Evolutionary conservation across 2,329 filamentous ascomycete species (phyloP).

Genomic region (Bimuria novae-zelandiae): DNA sequence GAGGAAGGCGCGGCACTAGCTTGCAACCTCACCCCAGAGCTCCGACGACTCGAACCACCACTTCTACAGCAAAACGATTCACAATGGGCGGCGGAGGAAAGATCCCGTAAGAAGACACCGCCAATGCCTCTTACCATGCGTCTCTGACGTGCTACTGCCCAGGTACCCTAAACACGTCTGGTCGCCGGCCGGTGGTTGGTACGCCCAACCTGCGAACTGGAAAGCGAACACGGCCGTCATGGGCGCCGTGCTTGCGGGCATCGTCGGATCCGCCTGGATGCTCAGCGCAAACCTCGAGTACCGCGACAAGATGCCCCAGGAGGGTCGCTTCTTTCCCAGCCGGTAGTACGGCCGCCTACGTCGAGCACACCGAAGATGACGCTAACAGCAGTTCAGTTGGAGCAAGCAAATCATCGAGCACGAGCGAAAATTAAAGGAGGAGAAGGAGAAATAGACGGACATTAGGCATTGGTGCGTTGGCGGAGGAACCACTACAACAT

Average conservation of each 20-base stretch:
- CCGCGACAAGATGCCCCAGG: slow-evolving; percentile 75
- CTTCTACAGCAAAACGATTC: slow-evolving; percentile 63
- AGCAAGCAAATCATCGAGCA: slow-evolving; percentile 73
- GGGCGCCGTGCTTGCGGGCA: slow-evolving; percentile 68
- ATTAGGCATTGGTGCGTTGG: slow-evolving; percentile 7
- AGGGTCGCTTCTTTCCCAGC: slow-evolving; percentile 79
- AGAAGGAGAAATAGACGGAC: slow-evolving; percentile 25
- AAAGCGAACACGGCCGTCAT: slow-evolving; percentile 85
- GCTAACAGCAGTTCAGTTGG: slow-evolving; percentile 60
- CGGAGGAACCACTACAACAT: slow-evolving; percentile 18
- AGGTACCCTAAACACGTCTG: slow-evolving; percentile 99
- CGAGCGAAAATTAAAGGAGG: slow-evolving; percentile 57
- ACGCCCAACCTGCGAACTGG: slow-evolving; percentile 93
- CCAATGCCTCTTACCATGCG: slow-evolving; percentile 19
- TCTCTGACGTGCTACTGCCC: slow-evolving; percentile 22
- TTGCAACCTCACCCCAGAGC: slow-evolving; percentile 27
- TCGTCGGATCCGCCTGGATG: slow-evolving; percentile 71
- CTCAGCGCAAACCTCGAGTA: slow-evolving; percentile 75
- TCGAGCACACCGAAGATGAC: slow-evolving; percentile 10
- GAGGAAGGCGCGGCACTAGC: slow-evolving; percentile 18
- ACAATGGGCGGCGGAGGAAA: slow-evolving; percentile 66
- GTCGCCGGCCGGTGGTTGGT: slow-evolving; percentile 98
- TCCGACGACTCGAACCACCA: slow-evolving; percentile 21
- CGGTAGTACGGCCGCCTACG: slow-evolving; percentile 67
- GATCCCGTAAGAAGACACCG: slow-evolving; percentile 59